Evolutionary conservation across 768 basidiomycete genomes (phyloP).

Genomic region (Filobasidium wieringae): DNA sequence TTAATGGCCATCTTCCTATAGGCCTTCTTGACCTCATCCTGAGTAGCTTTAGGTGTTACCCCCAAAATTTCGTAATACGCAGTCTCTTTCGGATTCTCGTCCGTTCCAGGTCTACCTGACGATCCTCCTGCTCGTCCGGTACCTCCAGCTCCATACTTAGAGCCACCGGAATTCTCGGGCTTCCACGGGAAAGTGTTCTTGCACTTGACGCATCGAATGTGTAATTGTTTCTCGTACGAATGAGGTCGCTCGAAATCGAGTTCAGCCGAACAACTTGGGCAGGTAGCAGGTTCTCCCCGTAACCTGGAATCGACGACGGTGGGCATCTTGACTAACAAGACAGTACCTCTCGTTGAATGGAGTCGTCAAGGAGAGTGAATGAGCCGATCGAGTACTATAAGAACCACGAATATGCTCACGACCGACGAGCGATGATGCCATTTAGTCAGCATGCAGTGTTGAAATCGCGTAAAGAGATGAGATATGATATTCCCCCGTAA

Average conservation of each 20-base stretch:
- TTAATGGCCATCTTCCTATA: conserved; percentile 38
- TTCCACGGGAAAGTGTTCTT: conserved; percentile 11
- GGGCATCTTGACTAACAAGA: no score
- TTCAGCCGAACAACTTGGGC: conserved; percentile 29
- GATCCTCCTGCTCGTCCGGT: not conserved
- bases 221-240: conserved; percentile 32
- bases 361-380: no score
- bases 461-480: no score
- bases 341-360: no score
- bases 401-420: no score
- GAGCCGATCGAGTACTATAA: no score
- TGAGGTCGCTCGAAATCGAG: conserved; percentile 34
- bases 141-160: conserved; percentile 4
- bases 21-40: conserved; percentile 37
- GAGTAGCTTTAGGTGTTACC: conserved; percentile 30
- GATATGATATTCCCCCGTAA: no score
- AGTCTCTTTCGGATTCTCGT: conserved; percentile 35
- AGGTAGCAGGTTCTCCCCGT: conserved; percentile 32
- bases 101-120: conserved; percentile 26
- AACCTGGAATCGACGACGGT: conserved; percentile 36
- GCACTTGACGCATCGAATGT: conserved; percentile 32
- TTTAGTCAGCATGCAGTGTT: no score
- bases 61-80: conserved; percentile 38
- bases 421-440: no score
- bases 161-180: not conserved